Percentiles rank a stretch among this genome's conserved stretches.
Evolutionary conservation across 768 basidiomycete species (phyloP).

Genomic region (Termitomyces sp.): DNA sequence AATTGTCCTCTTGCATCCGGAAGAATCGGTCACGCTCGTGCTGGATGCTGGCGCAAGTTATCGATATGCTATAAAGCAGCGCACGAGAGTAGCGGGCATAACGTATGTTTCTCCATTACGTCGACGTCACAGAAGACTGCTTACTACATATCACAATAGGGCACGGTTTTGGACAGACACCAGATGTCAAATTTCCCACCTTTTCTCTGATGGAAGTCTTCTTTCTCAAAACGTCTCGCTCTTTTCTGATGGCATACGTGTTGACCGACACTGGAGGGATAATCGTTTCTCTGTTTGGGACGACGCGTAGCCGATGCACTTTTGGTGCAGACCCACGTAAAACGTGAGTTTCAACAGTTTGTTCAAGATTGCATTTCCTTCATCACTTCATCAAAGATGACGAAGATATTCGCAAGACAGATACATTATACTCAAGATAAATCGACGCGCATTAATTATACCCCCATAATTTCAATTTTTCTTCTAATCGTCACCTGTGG

Average conservation of each 20-base stretch:
- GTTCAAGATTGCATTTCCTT: background rate
- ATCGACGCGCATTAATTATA: background rate
- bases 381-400: background rate
- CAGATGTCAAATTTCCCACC: conserved; percentile 53
- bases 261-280: conserved; percentile 65
- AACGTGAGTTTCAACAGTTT: background rate
- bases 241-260: conserved; percentile 48
- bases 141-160: conserved; percentile 22
- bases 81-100: conserved; percentile 60
- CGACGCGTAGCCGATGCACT: conserved; percentile 25
- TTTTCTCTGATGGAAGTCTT: conserved; percentile 37
- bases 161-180: conserved; percentile 64
- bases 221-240: conserved; percentile 17
- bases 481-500: background rate
- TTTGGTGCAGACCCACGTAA: background rate
- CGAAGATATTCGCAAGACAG: background rate
- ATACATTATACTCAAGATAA: conserved; percentile 6
- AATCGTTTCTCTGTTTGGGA: conserved; percentile 60
- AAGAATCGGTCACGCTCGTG: conserved; percentile 59
- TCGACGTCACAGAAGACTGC: background rate
- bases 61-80: conserved; percentile 62
- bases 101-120: conserved; percentile 40
- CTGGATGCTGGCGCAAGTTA: conserved; percentile 66
- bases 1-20: conserved; percentile 52
- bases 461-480: background rate